Conservation (phyloP, 768 basidiomycete genomes). For the Boletus rubescentipes region DNA sequence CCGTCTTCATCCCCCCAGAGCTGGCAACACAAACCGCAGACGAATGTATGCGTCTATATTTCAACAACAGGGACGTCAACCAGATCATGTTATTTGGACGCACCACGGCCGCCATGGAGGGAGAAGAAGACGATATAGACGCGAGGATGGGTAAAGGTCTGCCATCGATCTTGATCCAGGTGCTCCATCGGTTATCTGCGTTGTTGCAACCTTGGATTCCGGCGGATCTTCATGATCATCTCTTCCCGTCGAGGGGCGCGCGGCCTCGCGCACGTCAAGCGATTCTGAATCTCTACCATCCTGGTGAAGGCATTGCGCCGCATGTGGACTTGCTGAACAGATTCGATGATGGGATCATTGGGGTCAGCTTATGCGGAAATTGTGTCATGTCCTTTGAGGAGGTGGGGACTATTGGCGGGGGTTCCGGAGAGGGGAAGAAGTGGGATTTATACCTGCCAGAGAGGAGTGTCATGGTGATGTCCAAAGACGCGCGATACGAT, state of each 20-base stretch:
- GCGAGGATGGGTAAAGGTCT: conserved; percentile 41
- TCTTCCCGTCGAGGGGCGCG: conserved; percentile 51
- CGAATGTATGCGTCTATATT: conserved; percentile 60
- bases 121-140: conserved; percentile 11
- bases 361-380: conserved; percentile 77
- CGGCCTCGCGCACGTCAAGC: conserved; percentile 67
- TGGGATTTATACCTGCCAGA: conserved; percentile 70
- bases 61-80: conserved; percentile 51
- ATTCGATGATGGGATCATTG: conserved; percentile 88
- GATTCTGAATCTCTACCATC: conserved; percentile 86
- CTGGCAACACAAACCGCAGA: conserved; percentile 48
- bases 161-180: conserved; percentile 51
- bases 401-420: conserved; percentile 9
- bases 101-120: conserved; percentile 10
- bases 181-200: conserved; percentile 51
- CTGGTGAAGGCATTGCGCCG: conserved; percentile 85
- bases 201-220: conserved; percentile 54
- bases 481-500: conserved; percentile 75
- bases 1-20: conserved; percentile 47
- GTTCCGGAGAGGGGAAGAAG: conserved; percentile 2
- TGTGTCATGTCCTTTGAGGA: conserved; percentile 76
- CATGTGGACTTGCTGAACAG: conserved; percentile 85
- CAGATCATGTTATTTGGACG: conserved; percentile 89
- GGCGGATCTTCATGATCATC: conserved; percentile 45
- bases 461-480: conserved; percentile 73